Conservation (phyloP, 805 yeast genomes). For the Candida vartiovaarae region DNA sequence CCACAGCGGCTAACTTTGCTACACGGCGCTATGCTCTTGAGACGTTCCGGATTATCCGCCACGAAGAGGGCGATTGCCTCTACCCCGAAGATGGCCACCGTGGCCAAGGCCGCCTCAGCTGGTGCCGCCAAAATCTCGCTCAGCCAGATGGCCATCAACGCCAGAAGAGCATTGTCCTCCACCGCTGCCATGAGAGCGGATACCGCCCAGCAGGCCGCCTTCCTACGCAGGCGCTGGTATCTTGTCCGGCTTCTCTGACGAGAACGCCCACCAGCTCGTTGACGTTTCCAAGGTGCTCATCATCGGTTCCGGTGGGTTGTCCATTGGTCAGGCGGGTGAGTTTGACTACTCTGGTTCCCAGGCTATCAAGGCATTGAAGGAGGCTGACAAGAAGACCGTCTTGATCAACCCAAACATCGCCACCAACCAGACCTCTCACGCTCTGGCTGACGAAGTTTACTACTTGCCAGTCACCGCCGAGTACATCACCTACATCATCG, state of each 20-base stretch:
- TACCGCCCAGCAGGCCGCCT: conserved; percentile 17
- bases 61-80: conserved; percentile 21
- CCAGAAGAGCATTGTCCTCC: conserved; percentile 9
- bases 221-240: conserved; percentile 59
- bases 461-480: conserved; percentile 96
- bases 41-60: conserved; percentile 22
- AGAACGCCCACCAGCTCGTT: conserved; percentile 59
- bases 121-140: conserved; percentile 4
- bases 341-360: conserved; percentile 97
- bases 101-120: conserved; percentile 5
- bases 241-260: conserved; percentile 48
- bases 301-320: conserved; percentile 95
- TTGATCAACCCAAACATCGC: conserved; percentile 95
- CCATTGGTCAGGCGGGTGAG: conserved; percentile 98
- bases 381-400: conserved; percentile 79
- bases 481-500: conserved; percentile 89
- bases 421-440: conserved; percentile 92
- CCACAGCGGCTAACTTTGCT: no score
- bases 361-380: conserved; percentile 92
- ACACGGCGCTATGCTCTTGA: conserved; percentile 16
- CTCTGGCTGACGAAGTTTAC: conserved; percentile 91
- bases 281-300: conserved; percentile 84
- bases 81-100: conserved; percentile 7
- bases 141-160: conserved; percentile 6
- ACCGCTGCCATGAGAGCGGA: conserved; percentile 15